Conservation (phyloP, 345 rosid species). For the Hibiscus tridactylites region DNA sequence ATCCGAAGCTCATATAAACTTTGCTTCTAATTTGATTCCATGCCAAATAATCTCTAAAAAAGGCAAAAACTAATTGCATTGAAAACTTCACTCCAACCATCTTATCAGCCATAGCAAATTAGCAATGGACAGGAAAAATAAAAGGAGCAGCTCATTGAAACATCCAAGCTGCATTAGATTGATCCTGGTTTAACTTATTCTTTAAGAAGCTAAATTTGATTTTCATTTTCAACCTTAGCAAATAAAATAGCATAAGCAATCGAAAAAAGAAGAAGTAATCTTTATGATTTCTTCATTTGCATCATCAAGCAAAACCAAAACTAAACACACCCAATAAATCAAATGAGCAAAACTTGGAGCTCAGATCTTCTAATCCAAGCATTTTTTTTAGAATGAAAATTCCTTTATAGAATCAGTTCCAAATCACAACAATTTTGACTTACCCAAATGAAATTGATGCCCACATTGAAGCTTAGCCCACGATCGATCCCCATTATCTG, state of each 20-base stretch:
- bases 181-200: not conserved
- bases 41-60: not conserved
- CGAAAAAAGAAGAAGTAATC: not conserved
- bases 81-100: not conserved
- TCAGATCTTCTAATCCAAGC: slow-evolving; percentile 18
- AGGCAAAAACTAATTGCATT: not conserved
- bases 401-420: not conserved
- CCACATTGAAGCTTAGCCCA: slow-evolving; percentile 98
- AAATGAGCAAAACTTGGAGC: slow-evolving; percentile 9
- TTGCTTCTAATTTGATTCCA: not conserved
- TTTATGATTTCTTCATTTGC: not conserved
- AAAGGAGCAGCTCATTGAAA: not conserved
- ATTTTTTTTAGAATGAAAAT: not conserved
- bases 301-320: not conserved
- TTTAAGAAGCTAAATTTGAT: not conserved
- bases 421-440: slow-evolving; percentile 11
- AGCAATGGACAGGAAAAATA: not conserved
- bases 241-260: not conserved
- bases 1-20: not conserved
- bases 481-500: slow-evolving; percentile 74
- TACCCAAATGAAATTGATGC: slow-evolving; percentile 88
- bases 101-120: not conserved
- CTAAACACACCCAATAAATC: not conserved
- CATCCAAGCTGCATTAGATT: not conserved
- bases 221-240: not conserved